phyloP scores from a whole-genome alignment of 306 rosid species.

The Malus sieversii region DNA sequence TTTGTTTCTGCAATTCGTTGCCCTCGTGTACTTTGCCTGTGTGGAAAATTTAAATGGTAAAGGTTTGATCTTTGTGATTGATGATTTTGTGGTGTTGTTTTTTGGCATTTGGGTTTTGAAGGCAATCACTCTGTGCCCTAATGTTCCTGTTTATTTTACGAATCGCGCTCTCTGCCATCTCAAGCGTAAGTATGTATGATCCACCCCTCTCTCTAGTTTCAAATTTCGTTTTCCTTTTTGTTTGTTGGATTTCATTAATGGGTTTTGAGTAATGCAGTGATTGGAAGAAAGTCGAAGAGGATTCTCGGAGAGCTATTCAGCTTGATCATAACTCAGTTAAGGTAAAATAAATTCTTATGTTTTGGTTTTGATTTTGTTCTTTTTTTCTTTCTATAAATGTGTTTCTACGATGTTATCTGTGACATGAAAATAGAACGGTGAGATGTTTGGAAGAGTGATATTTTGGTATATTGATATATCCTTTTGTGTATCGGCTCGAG shows the following conservation, averaged over 20 bases:
- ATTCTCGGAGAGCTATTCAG: slow-evolving; percentile 72
- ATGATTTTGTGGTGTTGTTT: background rate
- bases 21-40: background rate
- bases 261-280: slow-evolving; percentile 42
- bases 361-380: background rate
- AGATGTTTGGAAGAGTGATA: background rate
- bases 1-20: background rate
- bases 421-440: background rate
- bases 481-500: background rate
- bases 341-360: slow-evolving; percentile 27
- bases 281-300: slow-evolving; percentile 83
- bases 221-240: background rate
- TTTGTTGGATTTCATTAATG: background rate
- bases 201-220: background rate
- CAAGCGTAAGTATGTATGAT: slow-evolving; percentile 71
- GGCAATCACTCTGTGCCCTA: slow-evolving; percentile 79
- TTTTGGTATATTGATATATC: background rate
- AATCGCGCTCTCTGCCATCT: slow-evolving; percentile 95
- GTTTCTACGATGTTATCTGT: background rate
- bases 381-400: background rate
- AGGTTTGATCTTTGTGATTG: background rate
- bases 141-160: slow-evolving; percentile 68
- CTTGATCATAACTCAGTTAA: slow-evolving; percentile 63
- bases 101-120: slow-evolving; percentile 11
- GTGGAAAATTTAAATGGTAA: background rate